These are phyloP conservation scores for Suillus plorans DNA, from an alignment of 768 basidiomycete species.

Conservation along the genomic window DNA sequence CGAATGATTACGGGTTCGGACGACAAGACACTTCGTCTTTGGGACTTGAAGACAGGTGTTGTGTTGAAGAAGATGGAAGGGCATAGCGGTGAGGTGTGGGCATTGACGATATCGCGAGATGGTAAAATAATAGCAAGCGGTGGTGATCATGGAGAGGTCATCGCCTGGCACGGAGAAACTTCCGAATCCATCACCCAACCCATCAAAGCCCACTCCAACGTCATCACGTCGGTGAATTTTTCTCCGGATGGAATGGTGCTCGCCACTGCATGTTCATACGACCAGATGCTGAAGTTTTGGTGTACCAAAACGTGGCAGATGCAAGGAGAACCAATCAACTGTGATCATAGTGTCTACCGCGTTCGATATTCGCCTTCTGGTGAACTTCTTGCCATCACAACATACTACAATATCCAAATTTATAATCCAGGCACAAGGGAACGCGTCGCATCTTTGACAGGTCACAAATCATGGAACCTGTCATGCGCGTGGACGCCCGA, in stretches of 20 bases:
- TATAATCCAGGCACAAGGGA: not conserved
- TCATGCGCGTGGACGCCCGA: too few relatives aligned
- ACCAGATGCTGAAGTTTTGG: too few relatives aligned
- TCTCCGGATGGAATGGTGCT: too few relatives aligned
- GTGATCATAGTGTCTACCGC: not conserved
- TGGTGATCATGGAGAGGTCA: too few relatives aligned
- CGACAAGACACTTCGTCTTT: not conserved
- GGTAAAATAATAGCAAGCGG: not conserved
- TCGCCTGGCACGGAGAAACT: too few relatives aligned
- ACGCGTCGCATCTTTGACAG: not conserved
- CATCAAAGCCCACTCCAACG: too few relatives aligned
- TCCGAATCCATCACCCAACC: too few relatives aligned
- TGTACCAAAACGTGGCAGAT: too few relatives aligned
- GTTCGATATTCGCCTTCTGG: not conserved
- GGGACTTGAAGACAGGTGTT: not conserved
- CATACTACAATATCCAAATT: not conserved
- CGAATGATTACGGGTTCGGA: not conserved
- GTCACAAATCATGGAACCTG: too few relatives aligned
- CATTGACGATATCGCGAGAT: not conserved
- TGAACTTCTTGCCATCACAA: not conserved
- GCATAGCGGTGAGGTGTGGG: too few relatives aligned
- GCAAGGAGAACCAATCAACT: not conserved
- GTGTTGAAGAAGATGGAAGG: not conserved
- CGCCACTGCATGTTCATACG: too few relatives aligned
- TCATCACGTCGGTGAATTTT: too few relatives aligned